Evolutionary conservation across 768 basidiomycete species (phyloP), one percentile per base, ranked within the genome.

Genomic region (Suillus sp.): DNA sequence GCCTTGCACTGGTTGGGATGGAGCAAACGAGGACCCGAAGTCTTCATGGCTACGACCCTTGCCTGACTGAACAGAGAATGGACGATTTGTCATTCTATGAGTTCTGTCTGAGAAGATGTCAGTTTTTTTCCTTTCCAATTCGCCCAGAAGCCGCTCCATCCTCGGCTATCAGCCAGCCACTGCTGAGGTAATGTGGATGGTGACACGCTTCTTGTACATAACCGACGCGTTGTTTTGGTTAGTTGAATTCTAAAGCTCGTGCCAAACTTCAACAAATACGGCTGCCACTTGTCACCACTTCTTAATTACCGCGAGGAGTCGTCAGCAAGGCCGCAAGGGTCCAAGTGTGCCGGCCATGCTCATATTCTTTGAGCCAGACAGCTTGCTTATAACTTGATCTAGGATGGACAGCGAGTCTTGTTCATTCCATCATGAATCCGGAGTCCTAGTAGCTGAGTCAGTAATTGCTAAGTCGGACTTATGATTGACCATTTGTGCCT

Each of bases 161-260:
- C 30, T 34, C 30, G 51, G 38, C n/a, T 58, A 62, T 50, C 4
- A 48, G 35, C 35, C 47, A 57, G 51, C 30, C 27, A 59, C 50
- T 61, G 60, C 60, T 61, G 27, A 55, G 35, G 18, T 51, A 51
- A 45, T 62, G 38, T 30, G 10, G 47, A 56, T 32, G 20, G 45
- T 22, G 57, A 51, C 20, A 50, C 35, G 20, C 42, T 62, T 40
- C 25, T 27, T 34, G 20, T 14, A 43, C 62, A 25, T 67, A 61
- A 6, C 43, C 65, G 65, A 55, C 66, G 68, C 68, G 72, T 75
- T 74, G 67, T 74, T 74, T 71, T 71, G 47, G 38, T 63, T 18
- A 74, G 65, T 74, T 75, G 56, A 27, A 67, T 72, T 69, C 34
- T 16, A 61, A 74, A 43, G 74, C 42, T 48, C 37, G 65, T 70